Conservation (phyloP, 495 filamentous ascomycete genomes). For the Podospora didyma region DNA sequence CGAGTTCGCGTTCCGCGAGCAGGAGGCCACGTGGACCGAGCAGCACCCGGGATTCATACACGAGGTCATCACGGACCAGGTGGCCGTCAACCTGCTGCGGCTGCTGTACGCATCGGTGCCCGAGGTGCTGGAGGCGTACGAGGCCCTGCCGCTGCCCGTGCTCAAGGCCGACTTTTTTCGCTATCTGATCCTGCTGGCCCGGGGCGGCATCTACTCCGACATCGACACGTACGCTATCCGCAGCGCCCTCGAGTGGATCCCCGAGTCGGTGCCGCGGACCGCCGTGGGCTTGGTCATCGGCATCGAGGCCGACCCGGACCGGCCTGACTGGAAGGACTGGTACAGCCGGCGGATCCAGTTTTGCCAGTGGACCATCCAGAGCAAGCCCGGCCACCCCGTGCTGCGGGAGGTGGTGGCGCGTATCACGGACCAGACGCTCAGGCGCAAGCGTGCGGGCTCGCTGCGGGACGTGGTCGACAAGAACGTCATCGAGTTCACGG, state of each 20-base stretch:
- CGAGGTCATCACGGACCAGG: conserved; percentile 91
- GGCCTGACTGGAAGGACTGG: conserved; percentile 90
- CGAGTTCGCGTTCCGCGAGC: conserved; percentile 72
- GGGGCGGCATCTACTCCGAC: conserved; percentile 94
- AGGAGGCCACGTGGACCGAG: conserved; percentile 89
- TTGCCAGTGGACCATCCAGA: conserved; percentile 98
- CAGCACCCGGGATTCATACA: conserved; percentile 89
- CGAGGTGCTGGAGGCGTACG: conserved; percentile 89
- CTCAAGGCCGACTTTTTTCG: conserved; percentile 98
- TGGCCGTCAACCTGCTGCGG: conserved; percentile 73
- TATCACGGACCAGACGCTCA: conserved; percentile 77
- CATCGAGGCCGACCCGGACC: conserved; percentile 94
- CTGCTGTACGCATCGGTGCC: conserved; percentile 86
- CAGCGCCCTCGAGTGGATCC: conserved; percentile 84
- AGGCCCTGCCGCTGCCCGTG: conserved; percentile 76
- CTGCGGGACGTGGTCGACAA: conserved; percentile 65
- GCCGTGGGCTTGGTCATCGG: conserved; percentile 83
- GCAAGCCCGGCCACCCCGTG: conserved; percentile 91
- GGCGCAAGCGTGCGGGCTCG: conserved; percentile 64
- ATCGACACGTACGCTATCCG: conserved; percentile 88
- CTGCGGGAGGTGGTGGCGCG: conserved; percentile 81
- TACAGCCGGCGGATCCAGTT: conserved; percentile 95
- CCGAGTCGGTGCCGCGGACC: conserved; percentile 66
- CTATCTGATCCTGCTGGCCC: conserved; percentile 88
- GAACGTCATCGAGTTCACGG: conserved; percentile 92